A percentile compares a stretch with the other conserved stretches of the same genome.
Evolutionary conservation across 2,329 filamentous ascomycete species (phyloP).

Genomic region (Talaromyces pinophilus): DNA sequence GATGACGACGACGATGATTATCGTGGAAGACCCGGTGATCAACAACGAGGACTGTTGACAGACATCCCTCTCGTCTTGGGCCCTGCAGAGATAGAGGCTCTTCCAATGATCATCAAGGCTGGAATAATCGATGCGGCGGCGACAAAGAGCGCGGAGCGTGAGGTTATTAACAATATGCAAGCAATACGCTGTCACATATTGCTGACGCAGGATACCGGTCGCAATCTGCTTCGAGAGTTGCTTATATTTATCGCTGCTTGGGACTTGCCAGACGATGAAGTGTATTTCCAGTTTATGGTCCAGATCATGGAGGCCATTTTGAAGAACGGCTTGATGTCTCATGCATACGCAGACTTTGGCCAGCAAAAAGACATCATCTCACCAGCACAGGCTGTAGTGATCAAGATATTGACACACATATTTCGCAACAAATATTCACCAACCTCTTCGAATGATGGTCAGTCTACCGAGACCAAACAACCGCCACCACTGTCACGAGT

Average conservation of each 20-base stretch:
- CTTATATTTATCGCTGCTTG: constrained; percentile 96
- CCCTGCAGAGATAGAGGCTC: constrained; percentile 89
- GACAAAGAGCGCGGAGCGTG: constrained; percentile 63
- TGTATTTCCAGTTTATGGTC: constrained; percentile 95
- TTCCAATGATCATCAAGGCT: constrained; percentile 96
- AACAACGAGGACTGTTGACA: constrained; percentile 75
- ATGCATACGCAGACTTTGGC: constrained; percentile 85
- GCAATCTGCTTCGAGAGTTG: constrained; percentile 84
- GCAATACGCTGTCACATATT: constrained; percentile 87
- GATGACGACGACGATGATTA: constrained; percentile 57
- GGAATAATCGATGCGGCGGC: constrained; percentile 84
- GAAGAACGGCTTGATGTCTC: constrained; percentile 83
- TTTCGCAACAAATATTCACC: constrained; percentile 66
- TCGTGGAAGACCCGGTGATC: constrained; percentile 52
- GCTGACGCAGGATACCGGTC: constrained; percentile 83
- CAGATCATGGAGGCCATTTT: constrained; percentile 94
- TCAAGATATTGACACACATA: constrained; percentile 87
- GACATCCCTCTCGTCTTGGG: constrained; percentile 94
- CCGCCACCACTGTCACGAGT: constrained; percentile 58
- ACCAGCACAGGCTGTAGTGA: constrained; percentile 87
- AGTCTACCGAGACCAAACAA: constrained; percentile 60
- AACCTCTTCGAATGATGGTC: constrained; percentile 47
- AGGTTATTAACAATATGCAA: constrained; percentile 73
- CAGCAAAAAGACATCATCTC: constrained; percentile 96
- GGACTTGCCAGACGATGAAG: constrained; percentile 89